phyloP scores from a whole-genome alignment of 2,329 filamentous ascomycete genomes.

The Thielaviopsis ethacetica region DNA sequence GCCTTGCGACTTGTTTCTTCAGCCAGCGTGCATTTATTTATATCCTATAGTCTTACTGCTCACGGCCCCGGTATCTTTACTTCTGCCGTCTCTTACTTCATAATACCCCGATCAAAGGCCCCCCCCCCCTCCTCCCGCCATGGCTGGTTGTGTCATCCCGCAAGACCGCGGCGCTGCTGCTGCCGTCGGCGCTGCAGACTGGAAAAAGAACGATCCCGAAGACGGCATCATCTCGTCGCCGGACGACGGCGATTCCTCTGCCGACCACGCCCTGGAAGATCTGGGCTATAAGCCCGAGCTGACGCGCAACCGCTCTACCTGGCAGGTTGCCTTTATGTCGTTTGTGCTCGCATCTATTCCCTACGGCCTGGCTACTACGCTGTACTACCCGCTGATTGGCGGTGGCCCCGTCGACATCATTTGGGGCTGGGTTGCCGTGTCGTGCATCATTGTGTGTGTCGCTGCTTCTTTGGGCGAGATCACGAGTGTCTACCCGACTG shows the following conservation, averaged over 20 bases:
- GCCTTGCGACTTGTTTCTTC: not conserved
- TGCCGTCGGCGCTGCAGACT: not conserved
- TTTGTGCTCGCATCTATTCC: conserved; percentile 62
- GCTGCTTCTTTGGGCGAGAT: conserved; percentile 57
- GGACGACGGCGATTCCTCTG: conserved; percentile 24
- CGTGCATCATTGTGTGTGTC: conserved; percentile 54
- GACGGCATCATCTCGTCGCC: conserved; percentile 14
- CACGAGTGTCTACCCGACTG: conserved; percentile 60
- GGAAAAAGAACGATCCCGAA: conserved; percentile 11
- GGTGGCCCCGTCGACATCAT: conserved; percentile 55
- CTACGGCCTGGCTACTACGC: conserved; percentile 54
- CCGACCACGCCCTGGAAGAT: conserved; percentile 45
- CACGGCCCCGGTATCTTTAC: too few species aligned
- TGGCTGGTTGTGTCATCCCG: not conserved
- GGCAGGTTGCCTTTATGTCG: conserved; percentile 59
- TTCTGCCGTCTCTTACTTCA: too few species aligned
- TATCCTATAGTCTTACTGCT: too few species aligned
- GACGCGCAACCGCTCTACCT: conserved; percentile 46
- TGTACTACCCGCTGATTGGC: conserved; percentile 49
- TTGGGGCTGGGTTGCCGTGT: conserved; percentile 56
- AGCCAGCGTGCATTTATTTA: too few species aligned
- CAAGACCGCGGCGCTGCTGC: conserved; percentile 3
- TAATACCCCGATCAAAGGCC: not conserved
- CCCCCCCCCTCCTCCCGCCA: not conserved
- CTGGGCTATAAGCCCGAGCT: conserved; percentile 53